Evolutionary conservation across 768 basidiomycete species (phyloP), one percentile per base, ranked within the genome.

Genomic region (Russula brevipes): DNA sequence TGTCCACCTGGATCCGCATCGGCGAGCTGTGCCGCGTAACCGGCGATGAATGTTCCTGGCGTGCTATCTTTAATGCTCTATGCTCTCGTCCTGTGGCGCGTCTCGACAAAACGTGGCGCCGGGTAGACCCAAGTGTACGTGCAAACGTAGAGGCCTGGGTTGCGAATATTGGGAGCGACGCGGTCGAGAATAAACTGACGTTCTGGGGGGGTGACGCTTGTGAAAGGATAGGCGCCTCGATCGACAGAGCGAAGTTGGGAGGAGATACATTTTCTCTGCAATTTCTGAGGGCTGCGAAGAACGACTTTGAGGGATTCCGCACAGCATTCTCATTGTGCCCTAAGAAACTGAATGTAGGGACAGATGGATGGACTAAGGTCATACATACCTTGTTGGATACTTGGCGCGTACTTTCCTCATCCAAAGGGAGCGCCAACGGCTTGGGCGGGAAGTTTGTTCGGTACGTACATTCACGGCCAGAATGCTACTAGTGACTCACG

Each of bases 11-110:
- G 91, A 81, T 82, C 10, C 79, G 80, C 46, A 78, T 92, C 1
- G 91, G 85, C 1, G 91, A 94, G 69, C 72, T 86, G 33, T 88
- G 88, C 64, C 79, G 91, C 9, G 70, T 76, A n/a, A 77, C 78
- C 2, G 91, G 91, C 0, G 91, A 94, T 67, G 88, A 89, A 69
- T 88, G 85, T 63, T 84, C 89, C 14, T 94, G 88, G 88, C 80
- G 77, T 46, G 90, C 90, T 2, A 86, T 93, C 56, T 73, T 73
- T n/a, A 77, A 80, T 12, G 91, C 87, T 7, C 71, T 93, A 16
- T 89, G 87, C 64, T 85, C 87, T 16, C 77, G 85, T 33, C 87
- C 91, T 17, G 79, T 94, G 24, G 88, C 89, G 9, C 76, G 91
- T 42, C 72, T 93, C 54, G 87, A 86, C 54, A 91, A 90, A 72